phyloP scores from a whole-genome alignment of 164 flowering plant species.

The Vitis riparia region DNA sequence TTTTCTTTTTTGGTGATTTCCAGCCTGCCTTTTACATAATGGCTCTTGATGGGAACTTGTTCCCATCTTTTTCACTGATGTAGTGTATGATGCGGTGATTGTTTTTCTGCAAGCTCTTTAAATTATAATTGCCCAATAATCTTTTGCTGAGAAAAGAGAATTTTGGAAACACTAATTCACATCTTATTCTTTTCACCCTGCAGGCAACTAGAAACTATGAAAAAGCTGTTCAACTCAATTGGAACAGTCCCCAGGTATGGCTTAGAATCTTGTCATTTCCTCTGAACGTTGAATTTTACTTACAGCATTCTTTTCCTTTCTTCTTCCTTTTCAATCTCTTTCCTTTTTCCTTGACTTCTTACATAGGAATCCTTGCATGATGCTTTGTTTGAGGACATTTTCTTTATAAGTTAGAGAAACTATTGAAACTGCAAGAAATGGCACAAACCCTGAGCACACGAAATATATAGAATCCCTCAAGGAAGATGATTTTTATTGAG shows the following conservation, averaged over 20 bases:
- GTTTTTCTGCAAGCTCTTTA: background rate
- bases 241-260: conserved; percentile 98
- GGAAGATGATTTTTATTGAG: background rate
- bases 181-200: conserved; percentile 16
- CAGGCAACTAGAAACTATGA: conserved; percentile 92
- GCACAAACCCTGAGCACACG: too few species aligned
- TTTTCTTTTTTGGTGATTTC: too few species aligned
- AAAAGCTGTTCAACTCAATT: conserved; percentile 89
- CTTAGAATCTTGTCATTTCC: background rate
- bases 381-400: too few species aligned
- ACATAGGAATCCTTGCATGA: too few species aligned
- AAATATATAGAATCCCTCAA: too few species aligned
- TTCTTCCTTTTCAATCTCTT: background rate
- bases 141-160: background rate
- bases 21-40: too few species aligned
- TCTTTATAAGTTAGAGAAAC: too few species aligned
- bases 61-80: background rate
- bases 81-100: background rate
- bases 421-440: too few species aligned
- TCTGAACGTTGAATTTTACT: conserved; percentile 1
- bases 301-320: background rate
- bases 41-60: background rate
- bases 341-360: background rate
- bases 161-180: background rate
- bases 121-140: background rate